phyloP scores from a whole-genome alignment of 116 monocot species.

The Cymodocea nodosa region DNA sequence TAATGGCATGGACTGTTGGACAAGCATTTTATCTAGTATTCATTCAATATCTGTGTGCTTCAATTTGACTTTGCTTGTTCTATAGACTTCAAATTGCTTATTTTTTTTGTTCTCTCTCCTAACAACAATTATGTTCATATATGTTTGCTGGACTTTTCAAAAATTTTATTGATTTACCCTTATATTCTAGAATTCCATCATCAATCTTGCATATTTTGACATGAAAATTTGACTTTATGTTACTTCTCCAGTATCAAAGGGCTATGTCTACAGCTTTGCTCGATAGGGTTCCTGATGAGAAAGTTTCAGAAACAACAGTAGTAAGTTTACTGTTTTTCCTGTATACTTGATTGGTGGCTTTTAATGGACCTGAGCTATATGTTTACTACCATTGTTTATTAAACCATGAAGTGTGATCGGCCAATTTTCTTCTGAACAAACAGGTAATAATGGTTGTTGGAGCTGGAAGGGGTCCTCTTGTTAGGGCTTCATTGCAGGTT shows the following conservation, averaged over 20 bases:
- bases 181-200: too few relatives aligned
- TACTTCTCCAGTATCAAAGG: conserved; percentile 63
- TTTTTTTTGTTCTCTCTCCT: too few relatives aligned
- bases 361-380: background rate
- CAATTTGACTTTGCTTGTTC: too few relatives aligned
- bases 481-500: conserved; percentile 96
- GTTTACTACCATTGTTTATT: background rate
- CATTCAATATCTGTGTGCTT: too few relatives aligned
- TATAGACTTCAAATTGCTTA: too few relatives aligned
- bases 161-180: too few relatives aligned
- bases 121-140: too few relatives aligned
- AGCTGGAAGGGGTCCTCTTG: conserved; percentile 93
- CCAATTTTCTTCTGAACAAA: conserved; percentile 1
- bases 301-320: conserved; percentile 29
- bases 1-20: too few relatives aligned
- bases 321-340: conserved; percentile 27
- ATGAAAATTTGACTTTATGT: background rate
- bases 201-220: background rate
- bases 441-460: conserved; percentile 99
- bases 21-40: too few relatives aligned
- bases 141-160: too few relatives aligned
- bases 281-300: conserved; percentile 70
- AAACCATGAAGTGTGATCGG: background rate
- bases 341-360: background rate
- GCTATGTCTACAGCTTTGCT: conserved; percentile 75